These are phyloP conservation scores for Penicillium expansum DNA, from an alignment of 2,329 filamentous ascomycete genomes.

Conservation along the genomic window DNA sequence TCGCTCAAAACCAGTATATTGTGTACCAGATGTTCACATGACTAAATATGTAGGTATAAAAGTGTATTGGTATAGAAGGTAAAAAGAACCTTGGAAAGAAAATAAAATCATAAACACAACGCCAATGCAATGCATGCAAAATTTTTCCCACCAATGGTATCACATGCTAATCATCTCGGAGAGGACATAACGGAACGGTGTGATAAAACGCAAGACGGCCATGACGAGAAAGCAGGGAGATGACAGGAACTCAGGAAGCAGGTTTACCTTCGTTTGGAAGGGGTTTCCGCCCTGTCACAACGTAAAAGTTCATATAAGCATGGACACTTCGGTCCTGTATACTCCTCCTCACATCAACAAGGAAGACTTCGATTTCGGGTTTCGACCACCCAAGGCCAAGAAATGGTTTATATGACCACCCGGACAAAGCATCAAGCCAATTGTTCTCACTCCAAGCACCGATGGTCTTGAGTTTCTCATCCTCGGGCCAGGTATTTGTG, in stretches of 20 bases:
- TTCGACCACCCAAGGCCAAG: conserved; percentile 44
- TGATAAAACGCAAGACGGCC: conserved; percentile 10
- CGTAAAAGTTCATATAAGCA: conserved; percentile 41
- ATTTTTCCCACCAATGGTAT: conserved; percentile 26
- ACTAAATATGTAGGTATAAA: neutral
- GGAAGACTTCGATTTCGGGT: conserved; percentile 47
- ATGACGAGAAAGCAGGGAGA: conserved; percentile 4
- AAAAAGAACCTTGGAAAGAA: conserved; percentile 1
- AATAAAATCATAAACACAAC: conserved; percentile 10
- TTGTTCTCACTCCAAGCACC: conserved; percentile 52
- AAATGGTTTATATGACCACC: conserved; percentile 46
- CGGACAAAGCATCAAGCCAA: conserved; percentile 44
- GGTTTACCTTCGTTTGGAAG: conserved; percentile 17
- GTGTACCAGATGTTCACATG: neutral
- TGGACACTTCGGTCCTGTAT: conserved; percentile 43
- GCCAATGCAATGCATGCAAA: conserved; percentile 27
- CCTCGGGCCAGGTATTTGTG: conserved; percentile 51
- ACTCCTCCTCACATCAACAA: conserved; percentile 44
- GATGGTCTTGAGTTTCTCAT: conserved; percentile 47
- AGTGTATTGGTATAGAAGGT: neutral
- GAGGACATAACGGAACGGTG: conserved; percentile 15
- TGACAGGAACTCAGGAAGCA: conserved; percentile 7
- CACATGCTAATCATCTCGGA: conserved; percentile 28
- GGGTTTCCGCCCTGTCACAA: conserved; percentile 40
- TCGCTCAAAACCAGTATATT: neutral